Conservation (phyloP, 192 early-diverging fungal species). For the Endogone sp. region DNA sequence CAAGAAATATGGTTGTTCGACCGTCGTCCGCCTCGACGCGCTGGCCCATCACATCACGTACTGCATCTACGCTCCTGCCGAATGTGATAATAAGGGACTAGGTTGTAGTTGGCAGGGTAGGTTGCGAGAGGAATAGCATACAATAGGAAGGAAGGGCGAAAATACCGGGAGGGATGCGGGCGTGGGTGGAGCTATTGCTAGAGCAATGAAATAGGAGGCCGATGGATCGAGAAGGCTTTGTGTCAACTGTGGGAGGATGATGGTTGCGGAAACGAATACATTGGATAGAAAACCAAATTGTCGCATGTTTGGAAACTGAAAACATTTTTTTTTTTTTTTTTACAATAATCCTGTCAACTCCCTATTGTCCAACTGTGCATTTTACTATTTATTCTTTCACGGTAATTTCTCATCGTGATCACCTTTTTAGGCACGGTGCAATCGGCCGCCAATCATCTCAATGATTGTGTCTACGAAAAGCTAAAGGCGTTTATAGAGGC, state of each 20-base stretch:
- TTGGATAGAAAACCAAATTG: too few relatives aligned
- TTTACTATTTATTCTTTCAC: neutral
- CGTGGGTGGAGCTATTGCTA: too few relatives aligned
- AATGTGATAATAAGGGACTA: constrained; percentile 37
- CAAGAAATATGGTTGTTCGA: constrained; percentile 45
- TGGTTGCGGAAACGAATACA: too few relatives aligned
- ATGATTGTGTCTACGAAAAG: constrained; percentile 47
- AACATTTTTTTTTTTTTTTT: too few relatives aligned
- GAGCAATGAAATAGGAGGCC: too few relatives aligned
- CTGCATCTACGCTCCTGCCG: constrained; percentile 41
- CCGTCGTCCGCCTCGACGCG: constrained; percentile 40
- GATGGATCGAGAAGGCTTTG: too few relatives aligned
- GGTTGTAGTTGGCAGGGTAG: constrained; percentile 52
- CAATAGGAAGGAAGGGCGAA: neutral
- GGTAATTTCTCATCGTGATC: neutral
- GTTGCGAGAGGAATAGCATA: neutral
- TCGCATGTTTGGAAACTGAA: too few relatives aligned
- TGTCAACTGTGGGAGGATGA: too few relatives aligned
- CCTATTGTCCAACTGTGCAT: neutral
- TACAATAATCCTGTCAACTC: too few relatives aligned
- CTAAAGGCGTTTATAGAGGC: constrained; percentile 43
- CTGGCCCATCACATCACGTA: constrained; percentile 40
- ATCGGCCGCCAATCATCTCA: constrained; percentile 33
- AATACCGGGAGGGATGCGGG: too few relatives aligned
- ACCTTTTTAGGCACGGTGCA: constrained; percentile 33